A percentile compares a stretch with the other conserved stretches of the same genome.
Evolutionary conservation across 805 yeast genomes (phyloP).

Genomic region (Metschnikowia shivogae): DNA sequence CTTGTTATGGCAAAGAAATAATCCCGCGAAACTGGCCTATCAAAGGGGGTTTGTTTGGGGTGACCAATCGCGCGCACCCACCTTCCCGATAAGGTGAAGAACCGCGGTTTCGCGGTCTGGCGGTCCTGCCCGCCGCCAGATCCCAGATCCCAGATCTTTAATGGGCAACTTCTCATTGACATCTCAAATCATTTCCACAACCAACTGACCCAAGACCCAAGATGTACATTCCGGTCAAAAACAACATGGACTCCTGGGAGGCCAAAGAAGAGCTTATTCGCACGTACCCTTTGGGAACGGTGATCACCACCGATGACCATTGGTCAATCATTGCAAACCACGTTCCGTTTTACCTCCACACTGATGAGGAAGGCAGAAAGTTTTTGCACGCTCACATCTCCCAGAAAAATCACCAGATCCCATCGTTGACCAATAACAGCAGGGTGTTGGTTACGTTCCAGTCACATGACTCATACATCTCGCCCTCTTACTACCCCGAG

Average conservation of each 20-base stretch:
- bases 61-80: slow-evolving; percentile 1
- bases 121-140: background rate
- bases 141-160: too few species aligned
- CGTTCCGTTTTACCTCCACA: slow-evolving; percentile 47
- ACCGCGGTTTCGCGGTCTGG: background rate
- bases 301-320: slow-evolving; percentile 38
- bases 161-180: too few species aligned
- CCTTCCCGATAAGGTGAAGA: background rate
- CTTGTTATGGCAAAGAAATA: background rate
- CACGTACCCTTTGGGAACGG: slow-evolving; percentile 49
- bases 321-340: slow-evolving; percentile 50
- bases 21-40: background rate
- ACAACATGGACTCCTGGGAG: slow-evolving; percentile 31
- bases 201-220: too few species aligned
- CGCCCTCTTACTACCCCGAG: slow-evolving; percentile 57
- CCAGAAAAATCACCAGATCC: slow-evolving; percentile 47
- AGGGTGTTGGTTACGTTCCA: slow-evolving; percentile 51
- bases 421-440: slow-evolving; percentile 33
- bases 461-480: slow-evolving; percentile 47
- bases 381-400: slow-evolving; percentile 54
- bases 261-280: slow-evolving; percentile 40
- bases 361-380: slow-evolving; percentile 32
- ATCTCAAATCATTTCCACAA: too few species aligned
- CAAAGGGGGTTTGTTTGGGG: background rate
- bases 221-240: slow-evolving; percentile 39